phyloP scores from a whole-genome alignment of 768 basidiomycete genomes.

The Lyophyllum shimeji region DNA sequence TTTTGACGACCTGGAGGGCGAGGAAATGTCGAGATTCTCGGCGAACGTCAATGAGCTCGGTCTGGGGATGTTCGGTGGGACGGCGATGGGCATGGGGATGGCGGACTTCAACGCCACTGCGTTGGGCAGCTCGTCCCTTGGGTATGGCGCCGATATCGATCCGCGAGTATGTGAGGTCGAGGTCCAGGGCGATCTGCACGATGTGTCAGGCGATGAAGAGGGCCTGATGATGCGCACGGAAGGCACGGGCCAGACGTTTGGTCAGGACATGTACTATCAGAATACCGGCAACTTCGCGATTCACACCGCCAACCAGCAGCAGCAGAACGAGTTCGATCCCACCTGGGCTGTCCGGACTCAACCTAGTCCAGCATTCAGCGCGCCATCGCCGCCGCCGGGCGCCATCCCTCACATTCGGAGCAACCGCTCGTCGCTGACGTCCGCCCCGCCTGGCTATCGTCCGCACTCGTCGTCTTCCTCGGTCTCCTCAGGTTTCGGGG shows the following conservation, averaged over 20 bases:
- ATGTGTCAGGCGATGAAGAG: conserved; percentile 55
- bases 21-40: conserved; percentile 8
- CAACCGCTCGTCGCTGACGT: conserved; percentile 25
- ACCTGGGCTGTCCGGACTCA: conserved; percentile 41
- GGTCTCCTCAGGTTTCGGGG: conserved; percentile 28
- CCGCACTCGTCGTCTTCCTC: conserved; percentile 29
- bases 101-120: conserved; percentile 10
- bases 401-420: conserved; percentile 25
- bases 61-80: conserved; percentile 27
- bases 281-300: neutral
- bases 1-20: conserved; percentile 27
- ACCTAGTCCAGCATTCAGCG: conserved; percentile 42
- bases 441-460: conserved; percentile 25
- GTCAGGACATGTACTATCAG: conserved; percentile 18
- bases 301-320: neutral
- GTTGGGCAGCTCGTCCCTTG: conserved; percentile 14
- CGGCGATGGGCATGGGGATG: conserved; percentile 27
- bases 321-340: conserved; percentile 7
- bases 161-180: conserved; percentile 62
- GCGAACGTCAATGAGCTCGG: conserved; percentile 10
- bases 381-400: conserved; percentile 37
- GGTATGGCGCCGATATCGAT: conserved; percentile 33
- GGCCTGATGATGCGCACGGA: conserved; percentile 41
- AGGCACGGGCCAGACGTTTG: conserved; percentile 22
- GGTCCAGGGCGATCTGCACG: conserved; percentile 51